Base-by-base conservation (phyloP, 2,329 filamentous ascomycete species). In the Intubia oerlemansii region DNA sequence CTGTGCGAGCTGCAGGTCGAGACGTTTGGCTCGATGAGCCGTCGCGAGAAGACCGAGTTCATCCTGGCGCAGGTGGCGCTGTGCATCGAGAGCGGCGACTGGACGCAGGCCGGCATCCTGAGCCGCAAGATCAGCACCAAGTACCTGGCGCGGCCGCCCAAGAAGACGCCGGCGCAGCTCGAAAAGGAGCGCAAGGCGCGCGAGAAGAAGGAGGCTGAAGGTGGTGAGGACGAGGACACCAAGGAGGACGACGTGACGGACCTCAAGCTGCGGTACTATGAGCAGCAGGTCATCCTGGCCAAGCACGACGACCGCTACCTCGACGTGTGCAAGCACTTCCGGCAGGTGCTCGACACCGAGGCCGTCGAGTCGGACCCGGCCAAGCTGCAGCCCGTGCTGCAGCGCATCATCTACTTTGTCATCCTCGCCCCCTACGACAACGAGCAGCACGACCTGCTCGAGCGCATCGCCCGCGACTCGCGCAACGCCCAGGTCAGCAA, bases 231-330 rank as follows among this genome's bases (percentile, higher is more conserved):
- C 16, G 71, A 78, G 1, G 66, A 77, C 38, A 66, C 77, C 38
- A 66, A 71, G 39, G 66, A 75, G 41, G 84, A 92, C 40, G 84
- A 95, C 52, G 84, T 90, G 28, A 95, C 88, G 27, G 88, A 95
- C 48, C 57, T 98, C 40, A 98, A 98, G 64, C 64, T 98, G 41
- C 71, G 69, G 39, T 98, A 82, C 57, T 98, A 93, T 54, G 84
- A 93, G 55, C 88, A 95, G 50, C 88, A 98, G 55, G 91, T 98
- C 45, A 76, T 71, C 26, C 61, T 98, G 30, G 80, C 88, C 32
- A 95, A 93, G 63, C 84, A 98, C 44, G 88, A 98, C 39, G 71
- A 82, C 57, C 93, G 92, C 53, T 98, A 98, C 45, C 69, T 98
- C 19, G 85, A 95, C 38, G 85, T 75, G 19, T 98, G 88, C 71